A percentile compares a stretch with the other conserved stretches of the same genome.
Conservation (phyloP, 2,329 filamentous ascomycete genomes). For the Neoascochyta sp. region DNA sequence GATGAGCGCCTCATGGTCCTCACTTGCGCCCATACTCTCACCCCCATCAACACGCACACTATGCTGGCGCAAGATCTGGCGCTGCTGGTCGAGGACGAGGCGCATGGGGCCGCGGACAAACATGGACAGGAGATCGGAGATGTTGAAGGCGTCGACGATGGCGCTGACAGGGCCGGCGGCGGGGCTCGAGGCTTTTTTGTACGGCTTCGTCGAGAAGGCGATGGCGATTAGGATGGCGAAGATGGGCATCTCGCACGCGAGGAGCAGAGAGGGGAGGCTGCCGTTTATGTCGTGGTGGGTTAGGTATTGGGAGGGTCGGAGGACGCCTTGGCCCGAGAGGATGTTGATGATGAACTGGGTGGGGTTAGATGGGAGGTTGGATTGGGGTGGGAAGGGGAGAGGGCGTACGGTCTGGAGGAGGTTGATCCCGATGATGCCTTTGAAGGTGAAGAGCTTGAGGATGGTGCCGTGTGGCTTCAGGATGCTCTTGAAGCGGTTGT, state of each 20-base stretch:
- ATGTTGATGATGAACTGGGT: conserved; percentile 28
- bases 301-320: conserved; percentile 25
- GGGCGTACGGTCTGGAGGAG: conserved; percentile 25
- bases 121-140: conserved; percentile 24
- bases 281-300: conserved; percentile 28
- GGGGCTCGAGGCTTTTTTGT: conserved; percentile 12
- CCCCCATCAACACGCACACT: conserved; percentile 15
- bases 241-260: conserved; percentile 32
- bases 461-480: conserved; percentile 23
- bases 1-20: too few species aligned
- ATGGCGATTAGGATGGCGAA: conserved; percentile 27
- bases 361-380: conserved; percentile 1
- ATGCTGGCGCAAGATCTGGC: conserved; percentile 18
- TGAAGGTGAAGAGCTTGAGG: conserved; percentile 31
- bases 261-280: conserved; percentile 25
- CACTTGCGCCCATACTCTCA: background rate
- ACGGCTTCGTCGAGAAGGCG: conserved; percentile 24
- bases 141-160: conserved; percentile 25
- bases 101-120: conserved; percentile 32
- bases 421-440: conserved; percentile 31
- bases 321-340: conserved; percentile 19
- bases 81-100: conserved; percentile 26
- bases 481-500: conserved; percentile 17
- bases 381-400: background rate
- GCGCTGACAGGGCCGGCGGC: conserved; percentile 19